These are phyloP conservation scores for Aegilops sharonensis DNA, from an alignment of 176 grass and related monocot genomes.

Conservation along the genomic window DNA sequence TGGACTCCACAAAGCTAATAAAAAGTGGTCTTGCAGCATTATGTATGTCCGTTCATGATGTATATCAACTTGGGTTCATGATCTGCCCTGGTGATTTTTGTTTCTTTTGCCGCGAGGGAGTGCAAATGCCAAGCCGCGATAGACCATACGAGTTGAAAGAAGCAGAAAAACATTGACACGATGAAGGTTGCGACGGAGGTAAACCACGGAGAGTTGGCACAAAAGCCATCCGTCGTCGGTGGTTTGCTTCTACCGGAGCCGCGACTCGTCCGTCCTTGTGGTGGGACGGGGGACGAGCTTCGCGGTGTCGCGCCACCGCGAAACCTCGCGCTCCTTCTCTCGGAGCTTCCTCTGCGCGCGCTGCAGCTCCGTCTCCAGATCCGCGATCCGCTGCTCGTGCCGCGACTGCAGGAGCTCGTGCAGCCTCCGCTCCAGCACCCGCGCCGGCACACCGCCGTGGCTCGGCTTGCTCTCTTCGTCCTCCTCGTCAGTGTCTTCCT, in stretches of 20 bases:
- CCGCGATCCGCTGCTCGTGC: conserved; percentile 74
- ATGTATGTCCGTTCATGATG: no score
- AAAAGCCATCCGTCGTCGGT: no score
- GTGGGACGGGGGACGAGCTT: conserved; percentile 46
- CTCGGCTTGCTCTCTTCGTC: neutral
- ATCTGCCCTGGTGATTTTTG: no score
- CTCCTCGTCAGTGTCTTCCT: neutral
- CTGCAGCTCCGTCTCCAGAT: conserved; percentile 72
- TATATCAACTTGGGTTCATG: no score
- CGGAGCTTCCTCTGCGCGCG: conserved; percentile 53
- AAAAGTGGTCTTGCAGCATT: no score
- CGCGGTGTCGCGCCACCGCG: conserved; percentile 90
- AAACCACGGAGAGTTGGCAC: no score
- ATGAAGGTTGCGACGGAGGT: no score
- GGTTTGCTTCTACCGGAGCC: conserved; percentile 29
- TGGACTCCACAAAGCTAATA: no score
- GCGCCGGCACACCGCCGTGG: conserved; percentile 55
- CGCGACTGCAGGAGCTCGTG: conserved; percentile 64
- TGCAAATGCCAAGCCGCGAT: no score
- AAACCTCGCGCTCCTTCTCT: conserved; percentile 74
- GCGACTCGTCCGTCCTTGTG: conserved; percentile 55
- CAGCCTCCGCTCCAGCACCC: conserved; percentile 69
- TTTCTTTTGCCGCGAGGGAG: no score
- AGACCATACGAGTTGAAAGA: no score
- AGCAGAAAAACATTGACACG: no score